phyloP scores from a whole-genome alignment of 1,139 yeast genomes.

The Waltiozyma sp. region DNA sequence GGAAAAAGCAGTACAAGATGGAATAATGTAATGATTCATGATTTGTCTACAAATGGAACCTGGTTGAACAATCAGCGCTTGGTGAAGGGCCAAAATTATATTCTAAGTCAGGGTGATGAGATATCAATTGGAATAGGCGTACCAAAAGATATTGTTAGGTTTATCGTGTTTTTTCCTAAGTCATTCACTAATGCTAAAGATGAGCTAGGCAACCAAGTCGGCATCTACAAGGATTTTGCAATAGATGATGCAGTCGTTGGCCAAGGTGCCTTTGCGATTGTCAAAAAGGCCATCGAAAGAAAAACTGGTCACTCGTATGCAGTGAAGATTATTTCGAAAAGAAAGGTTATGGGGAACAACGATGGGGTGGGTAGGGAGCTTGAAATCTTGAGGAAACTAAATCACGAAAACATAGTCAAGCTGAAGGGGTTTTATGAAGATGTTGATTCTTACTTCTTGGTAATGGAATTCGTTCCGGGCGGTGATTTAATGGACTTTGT shows the following conservation, averaged over 20 bases:
- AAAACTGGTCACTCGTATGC: conserved; percentile 79
- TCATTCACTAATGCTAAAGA: conserved; percentile 3
- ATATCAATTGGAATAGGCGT: conserved; percentile 86
- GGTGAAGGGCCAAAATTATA: conserved; percentile 71
- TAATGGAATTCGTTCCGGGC: conserved; percentile 92
- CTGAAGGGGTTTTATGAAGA: conserved; percentile 83
- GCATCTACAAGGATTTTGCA: conserved; percentile 65
- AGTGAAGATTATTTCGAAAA: conserved; percentile 76
- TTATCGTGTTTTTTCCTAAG: conserved; percentile 43
- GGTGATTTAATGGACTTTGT: conserved; percentile 98
- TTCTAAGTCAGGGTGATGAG: conserved; percentile 86
- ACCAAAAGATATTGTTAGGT: conserved; percentile 59
- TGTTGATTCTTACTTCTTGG: conserved; percentile 64
- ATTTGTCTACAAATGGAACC: conserved; percentile 83
- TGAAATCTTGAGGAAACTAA: conserved; percentile 60
- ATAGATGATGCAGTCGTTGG: conserved; percentile 81
- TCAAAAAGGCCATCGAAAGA: conserved; percentile 80
- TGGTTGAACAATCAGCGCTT: conserved; percentile 64
- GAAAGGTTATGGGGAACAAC: conserved; percentile 70
- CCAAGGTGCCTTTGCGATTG: conserved; percentile 95
- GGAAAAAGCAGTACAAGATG: conserved; percentile 12
- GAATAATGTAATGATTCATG: conserved; percentile 56
- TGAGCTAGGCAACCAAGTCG: conserved; percentile 13
- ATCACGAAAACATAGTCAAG: conserved; percentile 78
- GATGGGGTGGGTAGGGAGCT: conserved; percentile 82